Percentiles rank a stretch among this genome's conserved stretches.
Conservation (phyloP, 768 basidiomycete species). For the Suillus ampliporus region DNA sequence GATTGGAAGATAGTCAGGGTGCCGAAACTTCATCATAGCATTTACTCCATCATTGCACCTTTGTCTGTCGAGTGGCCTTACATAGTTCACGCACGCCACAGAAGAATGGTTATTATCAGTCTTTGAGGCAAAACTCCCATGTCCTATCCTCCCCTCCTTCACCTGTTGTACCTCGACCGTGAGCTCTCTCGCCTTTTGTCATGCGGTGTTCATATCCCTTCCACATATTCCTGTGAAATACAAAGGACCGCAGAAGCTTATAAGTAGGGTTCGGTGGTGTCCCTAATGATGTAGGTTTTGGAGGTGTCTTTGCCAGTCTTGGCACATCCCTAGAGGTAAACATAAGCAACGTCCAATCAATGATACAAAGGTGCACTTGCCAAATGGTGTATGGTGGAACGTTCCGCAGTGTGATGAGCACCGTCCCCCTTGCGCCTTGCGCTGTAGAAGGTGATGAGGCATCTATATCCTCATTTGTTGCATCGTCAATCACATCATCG, state of each 20-base stretch:
- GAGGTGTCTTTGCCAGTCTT: conserved; percentile 76
- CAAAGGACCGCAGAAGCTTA: conserved; percentile 76
- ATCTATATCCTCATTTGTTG: conserved; percentile 23
- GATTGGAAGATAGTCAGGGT: conserved; percentile 57
- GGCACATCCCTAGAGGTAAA: conserved; percentile 67
- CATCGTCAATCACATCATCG: conserved; percentile 40
- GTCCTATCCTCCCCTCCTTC: conserved; percentile 82
- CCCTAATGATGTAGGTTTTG: conserved; percentile 51
- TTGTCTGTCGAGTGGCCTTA: conserved; percentile 13
- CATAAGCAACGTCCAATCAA: conserved; percentile 19
- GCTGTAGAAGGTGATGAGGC: conserved; percentile 3
- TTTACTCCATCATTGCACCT: conserved; percentile 5
- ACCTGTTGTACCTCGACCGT: conserved; percentile 68
- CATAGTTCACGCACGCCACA: conserved; percentile 7
- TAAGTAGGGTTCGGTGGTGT: conserved; percentile 69
- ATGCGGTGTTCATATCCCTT: conserved; percentile 92
- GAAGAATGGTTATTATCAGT: conserved; percentile 17
- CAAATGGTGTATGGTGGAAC: conserved; percentile 88
- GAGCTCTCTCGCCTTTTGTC: conserved; percentile 85
- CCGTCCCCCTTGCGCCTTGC: conserved; percentile 58
- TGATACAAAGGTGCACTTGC: conserved; percentile 44
- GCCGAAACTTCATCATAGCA: conserved; percentile 27
- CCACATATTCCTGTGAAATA: conserved; percentile 73
- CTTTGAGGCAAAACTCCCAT: conserved; percentile 80
- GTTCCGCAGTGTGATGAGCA: conserved; percentile 88